Base-by-base conservation (phyloP, 345 rosid genomes). In the Trapa bicornis region DNA sequence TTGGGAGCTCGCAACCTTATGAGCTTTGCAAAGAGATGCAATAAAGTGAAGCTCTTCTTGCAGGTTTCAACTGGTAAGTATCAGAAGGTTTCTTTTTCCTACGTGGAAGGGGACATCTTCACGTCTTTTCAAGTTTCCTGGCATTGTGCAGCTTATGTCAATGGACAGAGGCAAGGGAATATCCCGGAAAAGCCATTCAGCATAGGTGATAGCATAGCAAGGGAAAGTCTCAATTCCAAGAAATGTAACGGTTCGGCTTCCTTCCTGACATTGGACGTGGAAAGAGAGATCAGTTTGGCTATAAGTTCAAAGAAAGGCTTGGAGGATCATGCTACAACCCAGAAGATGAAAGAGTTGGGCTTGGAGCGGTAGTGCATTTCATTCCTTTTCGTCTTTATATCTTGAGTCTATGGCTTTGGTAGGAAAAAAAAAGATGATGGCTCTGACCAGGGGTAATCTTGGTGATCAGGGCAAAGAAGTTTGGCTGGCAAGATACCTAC, bases 401-500 rank as follows among this genome's bases (percentile, higher is more conserved):
- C 16, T 10, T 12, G n/a, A 29, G 32, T 60, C 36, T 15, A 43
- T 22, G 29, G 29, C 29, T 22, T 11, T 10, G 42, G 13, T 11
- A n/a, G 53, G 29, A 22, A 22, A 22, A 22, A 22, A 22, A 22
- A 56, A 36, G 37, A 36, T 29, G 38, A 47, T 33, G 38, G 33
- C 11, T 52, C 48, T 57, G 65, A 11, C 47, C 58, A 33, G 47
- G 53, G 57, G 50, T 3, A 57, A 47, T 22, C 47, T 10, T 58
- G 5, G 39, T 58, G 50, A 61, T 68, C 79, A 87, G 97, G 86
- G 99, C 97, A 53, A 86, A 81, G 79, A 83, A 78, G 72, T 84
- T 76, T 33, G 97, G 97, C 58, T 94, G 99, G 97, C 99, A 89
- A 85, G 93, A 89, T 75, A 86, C 96, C 1, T 91, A 87, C 32